phyloP scores from a whole-genome alignment of 2,329 filamentous ascomycete species.

The Penicillium sp. region DNA sequence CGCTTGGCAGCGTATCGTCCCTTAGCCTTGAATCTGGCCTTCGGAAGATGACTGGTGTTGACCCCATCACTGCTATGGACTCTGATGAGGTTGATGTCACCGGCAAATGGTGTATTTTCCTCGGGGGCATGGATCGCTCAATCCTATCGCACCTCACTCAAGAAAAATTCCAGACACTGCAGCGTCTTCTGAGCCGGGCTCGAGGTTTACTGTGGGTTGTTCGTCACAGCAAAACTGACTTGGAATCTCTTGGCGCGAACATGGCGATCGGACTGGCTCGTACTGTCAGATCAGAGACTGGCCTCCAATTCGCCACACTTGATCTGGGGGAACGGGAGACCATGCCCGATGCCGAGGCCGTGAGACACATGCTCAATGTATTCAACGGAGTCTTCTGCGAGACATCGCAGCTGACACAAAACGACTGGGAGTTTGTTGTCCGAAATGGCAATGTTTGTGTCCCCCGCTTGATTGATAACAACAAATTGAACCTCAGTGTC shows the following conservation, averaged over 20 bases:
- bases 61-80: conserved; percentile 7
- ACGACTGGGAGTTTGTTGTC: conserved; percentile 25
- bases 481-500: conserved; percentile 22
- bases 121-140: conserved; percentile 23
- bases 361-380: conserved; percentile 21
- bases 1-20: conserved; percentile 12
- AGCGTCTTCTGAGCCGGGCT: conserved; percentile 18
- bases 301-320: conserved; percentile 23
- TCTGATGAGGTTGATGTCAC: conserved; percentile 13
- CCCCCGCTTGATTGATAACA: conserved; percentile 23
- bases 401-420: conserved; percentile 18
- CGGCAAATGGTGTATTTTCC: conserved; percentile 27
- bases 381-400: conserved; percentile 19
- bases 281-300: conserved; percentile 25
- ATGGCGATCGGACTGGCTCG: conserved; percentile 27
- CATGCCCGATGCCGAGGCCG: conserved; percentile 18
- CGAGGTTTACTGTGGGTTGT: conserved; percentile 23
- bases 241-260: conserved; percentile 19
- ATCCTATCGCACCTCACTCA: conserved; percentile 19
- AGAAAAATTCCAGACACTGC: conserved; percentile 18
- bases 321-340: conserved; percentile 22
- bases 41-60: conserved; percentile 13
- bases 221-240: conserved; percentile 18
- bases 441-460: conserved; percentile 23
- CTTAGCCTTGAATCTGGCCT: conserved; percentile 17